Evolutionary conservation across 1,284 basidiomycete genomes (phyloP).

Genomic region (Austroboletus niveus): DNA sequence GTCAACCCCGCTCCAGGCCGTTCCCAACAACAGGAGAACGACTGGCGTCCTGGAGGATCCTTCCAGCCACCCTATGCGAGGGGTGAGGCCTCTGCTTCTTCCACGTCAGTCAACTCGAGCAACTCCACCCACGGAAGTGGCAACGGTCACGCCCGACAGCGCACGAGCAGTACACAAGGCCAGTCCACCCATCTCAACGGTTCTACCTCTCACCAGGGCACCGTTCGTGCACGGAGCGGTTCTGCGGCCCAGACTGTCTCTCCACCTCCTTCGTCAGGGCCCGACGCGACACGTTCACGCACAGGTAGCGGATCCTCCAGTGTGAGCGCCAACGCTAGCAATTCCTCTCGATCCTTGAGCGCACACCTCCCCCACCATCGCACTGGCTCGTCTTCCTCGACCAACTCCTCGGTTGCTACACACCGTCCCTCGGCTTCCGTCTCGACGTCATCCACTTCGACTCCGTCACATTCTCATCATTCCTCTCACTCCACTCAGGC

Average conservation of each 20-base stretch:
- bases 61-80: constrained; percentile 68
- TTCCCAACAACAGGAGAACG: constrained; percentile 36
- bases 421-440: constrained; percentile 36
- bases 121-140: constrained; percentile 40
- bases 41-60: constrained; percentile 49
- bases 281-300: constrained; percentile 36
- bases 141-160: constrained; percentile 39
- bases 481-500: constrained; percentile 38
- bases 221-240: constrained; percentile 33
- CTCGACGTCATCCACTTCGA: constrained; percentile 36
- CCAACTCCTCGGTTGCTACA: constrained; percentile 12
- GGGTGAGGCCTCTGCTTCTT: constrained; percentile 70
- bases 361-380: constrained; percentile 41
- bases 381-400: constrained; percentile 48
- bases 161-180: constrained; percentile 62
- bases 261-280: constrained; percentile 19
- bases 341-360: constrained; percentile 15
- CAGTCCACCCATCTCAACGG: constrained; percentile 41
- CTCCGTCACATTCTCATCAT: constrained; percentile 35
- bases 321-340: constrained; percentile 30
- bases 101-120: constrained; percentile 70
- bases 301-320: constrained; percentile 42
- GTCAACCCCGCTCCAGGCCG: constrained; percentile 36
- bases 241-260: constrained; percentile 16
- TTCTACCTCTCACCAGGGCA: constrained; percentile 33